These are phyloP conservation scores for Hyphopichia wangnamkhiaoensis DNA, from an alignment of 1,139 yeast genomes.

Conservation along the genomic window DNA sequence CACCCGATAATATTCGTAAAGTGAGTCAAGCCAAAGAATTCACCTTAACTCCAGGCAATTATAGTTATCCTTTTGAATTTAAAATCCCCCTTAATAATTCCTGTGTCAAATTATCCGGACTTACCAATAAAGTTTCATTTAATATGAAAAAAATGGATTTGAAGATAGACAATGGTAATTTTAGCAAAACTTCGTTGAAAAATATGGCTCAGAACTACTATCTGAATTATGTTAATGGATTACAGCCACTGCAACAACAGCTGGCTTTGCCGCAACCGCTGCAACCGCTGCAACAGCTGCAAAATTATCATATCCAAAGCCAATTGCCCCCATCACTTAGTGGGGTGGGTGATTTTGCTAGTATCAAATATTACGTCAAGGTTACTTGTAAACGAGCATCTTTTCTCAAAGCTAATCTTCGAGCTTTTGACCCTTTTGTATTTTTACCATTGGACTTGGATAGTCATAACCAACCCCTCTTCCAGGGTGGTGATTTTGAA, in stretches of 20 bases:
- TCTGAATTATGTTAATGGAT: background rate
- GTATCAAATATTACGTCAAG: slow-evolving; percentile 54
- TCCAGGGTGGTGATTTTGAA: slow-evolving; percentile 20
- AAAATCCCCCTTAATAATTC: slow-evolving; percentile 51
- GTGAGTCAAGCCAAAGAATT: slow-evolving; percentile 53
- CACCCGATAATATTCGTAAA: slow-evolving; percentile 54
- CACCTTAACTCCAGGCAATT: slow-evolving; percentile 62
- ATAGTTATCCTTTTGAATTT: slow-evolving; percentile 59
- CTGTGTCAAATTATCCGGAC: slow-evolving; percentile 47
- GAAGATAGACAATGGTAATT: slow-evolving; percentile 38
- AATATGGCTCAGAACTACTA: slow-evolving; percentile 22
- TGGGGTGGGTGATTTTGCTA: slow-evolving; percentile 48
- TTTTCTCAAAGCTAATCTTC: slow-evolving; percentile 48
- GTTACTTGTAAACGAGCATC: slow-evolving; percentile 61
- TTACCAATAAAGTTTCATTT: slow-evolving; percentile 41
- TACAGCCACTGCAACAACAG: background rate
- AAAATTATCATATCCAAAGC: slow-evolving; percentile 38
- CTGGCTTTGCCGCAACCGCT: no score
- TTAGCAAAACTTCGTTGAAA: slow-evolving; percentile 19
- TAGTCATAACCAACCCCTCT: slow-evolving; percentile 24
- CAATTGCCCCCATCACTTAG: slow-evolving; percentile 60
- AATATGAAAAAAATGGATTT: slow-evolving; percentile 33
- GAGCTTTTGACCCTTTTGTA: slow-evolving; percentile 51
- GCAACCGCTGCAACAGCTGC: slow-evolving; percentile 9
- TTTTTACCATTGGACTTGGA: slow-evolving; percentile 55